phyloP scores from a whole-genome alignment of 2,329 filamentous ascomycete species.

The Coniella vitis region DNA sequence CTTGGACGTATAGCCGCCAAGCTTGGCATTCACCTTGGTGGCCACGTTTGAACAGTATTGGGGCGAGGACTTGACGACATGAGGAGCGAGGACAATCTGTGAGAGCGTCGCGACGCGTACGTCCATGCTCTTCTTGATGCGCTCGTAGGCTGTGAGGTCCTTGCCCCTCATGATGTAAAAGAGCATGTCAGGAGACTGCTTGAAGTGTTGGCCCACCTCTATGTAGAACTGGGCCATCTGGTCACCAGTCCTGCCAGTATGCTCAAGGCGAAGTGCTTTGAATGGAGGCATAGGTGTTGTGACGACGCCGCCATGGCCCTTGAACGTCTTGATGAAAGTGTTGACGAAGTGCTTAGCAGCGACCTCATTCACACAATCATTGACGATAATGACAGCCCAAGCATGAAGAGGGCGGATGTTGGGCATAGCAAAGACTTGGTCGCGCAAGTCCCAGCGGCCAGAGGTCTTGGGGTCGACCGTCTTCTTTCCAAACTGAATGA shows the following conservation, averaged over 20 bases:
- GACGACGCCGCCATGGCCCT: constrained; percentile 43
- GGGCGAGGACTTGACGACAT: constrained; percentile 61
- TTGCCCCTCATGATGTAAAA: constrained; percentile 71
- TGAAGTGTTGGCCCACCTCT: constrained; percentile 44
- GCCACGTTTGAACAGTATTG: constrained; percentile 92
- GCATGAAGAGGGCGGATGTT: constrained; percentile 57
- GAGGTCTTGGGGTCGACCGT: constrained; percentile 53
- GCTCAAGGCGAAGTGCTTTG: constrained; percentile 20
- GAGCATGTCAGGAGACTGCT: constrained; percentile 63
- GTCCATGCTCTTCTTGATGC: constrained; percentile 84
- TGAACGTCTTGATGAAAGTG: constrained; percentile 38
- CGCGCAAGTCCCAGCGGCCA: constrained; percentile 84
- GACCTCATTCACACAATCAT: constrained; percentile 43
- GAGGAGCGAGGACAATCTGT: constrained; percentile 68
- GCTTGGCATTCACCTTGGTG: constrained; percentile 96
- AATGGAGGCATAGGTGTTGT: constrained; percentile 26
- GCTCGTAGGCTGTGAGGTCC: constrained; percentile 66
- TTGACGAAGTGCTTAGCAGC: constrained; percentile 52
- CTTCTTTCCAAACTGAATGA: constrained; percentile 58
- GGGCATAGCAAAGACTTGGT: constrained; percentile 65
- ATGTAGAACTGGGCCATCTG: constrained; percentile 51
- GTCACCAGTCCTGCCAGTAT: constrained; percentile 37
- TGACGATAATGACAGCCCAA: constrained; percentile 71
- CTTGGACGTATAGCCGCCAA: constrained; percentile 70
- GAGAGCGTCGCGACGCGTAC: constrained; percentile 77